Percentiles rank a stretch among this genome's conserved stretches.
Conservation (phyloP, 2,329 filamentous ascomycete species). For the Aureobasidium melanogenum region DNA sequence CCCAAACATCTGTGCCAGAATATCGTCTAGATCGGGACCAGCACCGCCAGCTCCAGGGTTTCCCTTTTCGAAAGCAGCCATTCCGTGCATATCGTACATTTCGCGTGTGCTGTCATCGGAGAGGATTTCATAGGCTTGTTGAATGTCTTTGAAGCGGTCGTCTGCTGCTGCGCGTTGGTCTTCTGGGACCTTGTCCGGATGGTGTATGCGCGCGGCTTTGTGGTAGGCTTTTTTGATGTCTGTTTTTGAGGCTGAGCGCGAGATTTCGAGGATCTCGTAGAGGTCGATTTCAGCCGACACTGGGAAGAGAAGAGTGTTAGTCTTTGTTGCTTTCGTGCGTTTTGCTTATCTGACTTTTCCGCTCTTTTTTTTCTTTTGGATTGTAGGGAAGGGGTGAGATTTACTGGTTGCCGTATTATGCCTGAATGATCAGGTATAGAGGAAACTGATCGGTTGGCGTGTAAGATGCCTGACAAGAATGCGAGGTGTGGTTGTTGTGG, state of each 20-base stretch:
- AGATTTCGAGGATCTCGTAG: constrained; percentile 66
- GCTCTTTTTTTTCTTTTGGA: not conserved
- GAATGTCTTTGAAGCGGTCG: constrained; percentile 83
- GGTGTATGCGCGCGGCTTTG: constrained; percentile 51
- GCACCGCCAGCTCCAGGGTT: constrained; percentile 47
- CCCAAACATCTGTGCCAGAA: constrained; percentile 84
- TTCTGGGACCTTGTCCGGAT: constrained; percentile 92
- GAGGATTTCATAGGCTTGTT: constrained; percentile 95
- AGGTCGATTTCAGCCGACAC: constrained; percentile 47
- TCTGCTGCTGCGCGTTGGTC: constrained; percentile 78
- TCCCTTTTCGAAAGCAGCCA: constrained; percentile 84
- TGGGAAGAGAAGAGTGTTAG: not conserved
- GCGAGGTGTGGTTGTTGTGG: not conserved
- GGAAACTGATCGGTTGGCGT: not conserved
- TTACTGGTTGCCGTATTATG: constrained; percentile 1
- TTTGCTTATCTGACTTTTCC: not conserved
- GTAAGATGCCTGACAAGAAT: not conserved
- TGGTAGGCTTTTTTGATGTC: constrained; percentile 95
- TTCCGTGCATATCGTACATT: constrained; percentile 88
- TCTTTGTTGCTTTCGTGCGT: not conserved
- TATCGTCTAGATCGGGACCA: constrained; percentile 83
- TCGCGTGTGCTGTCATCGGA: constrained; percentile 89
- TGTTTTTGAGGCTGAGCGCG: constrained; percentile 60
- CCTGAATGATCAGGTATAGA: not conserved
- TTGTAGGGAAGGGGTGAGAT: not conserved